These are phyloP conservation scores for Phlyctochytrium bullatum DNA, from an alignment of 192 early-diverging fungal species.

Conservation along the genomic window DNA sequence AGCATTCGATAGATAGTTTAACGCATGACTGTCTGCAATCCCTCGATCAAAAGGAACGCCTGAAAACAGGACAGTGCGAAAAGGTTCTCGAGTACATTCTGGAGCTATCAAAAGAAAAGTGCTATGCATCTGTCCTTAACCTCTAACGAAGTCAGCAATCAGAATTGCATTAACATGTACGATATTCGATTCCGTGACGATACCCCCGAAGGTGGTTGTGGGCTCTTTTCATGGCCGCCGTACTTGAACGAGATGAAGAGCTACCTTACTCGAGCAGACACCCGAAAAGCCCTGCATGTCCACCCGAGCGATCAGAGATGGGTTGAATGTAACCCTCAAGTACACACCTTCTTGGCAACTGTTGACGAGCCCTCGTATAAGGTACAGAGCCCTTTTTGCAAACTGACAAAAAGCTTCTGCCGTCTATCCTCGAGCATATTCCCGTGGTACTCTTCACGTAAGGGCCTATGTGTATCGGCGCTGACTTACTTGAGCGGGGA, in stretches of 20 bases:
- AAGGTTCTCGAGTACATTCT: conserved; percentile 39
- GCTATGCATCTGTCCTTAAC: background rate
- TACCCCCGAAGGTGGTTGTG: conserved; percentile 50
- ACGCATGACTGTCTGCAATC: conserved; percentile 17
- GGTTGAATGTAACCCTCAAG: conserved; percentile 61
- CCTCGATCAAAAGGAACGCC: conserved; percentile 12
- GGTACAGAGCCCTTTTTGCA: conserved; percentile 40
- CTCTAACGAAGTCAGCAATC: conserved; percentile 11
- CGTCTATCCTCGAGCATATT: conserved; percentile 55
- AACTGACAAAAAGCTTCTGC: conserved; percentile 62
- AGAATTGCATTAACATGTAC: conserved; percentile 70
- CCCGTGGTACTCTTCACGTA: conserved; percentile 66
- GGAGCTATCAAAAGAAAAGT: conserved; percentile 23
- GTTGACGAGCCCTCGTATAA: conserved; percentile 60
- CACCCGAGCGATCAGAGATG: conserved; percentile 38
- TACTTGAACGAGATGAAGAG: conserved; percentile 31
- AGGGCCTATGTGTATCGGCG: background rate
- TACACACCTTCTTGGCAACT: conserved; percentile 36
- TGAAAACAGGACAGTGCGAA: conserved; percentile 42
- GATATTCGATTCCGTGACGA: conserved; percentile 63
- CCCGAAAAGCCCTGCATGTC: conserved; percentile 59
- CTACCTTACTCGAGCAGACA: conserved; percentile 45
- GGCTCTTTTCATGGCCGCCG: conserved; percentile 46
- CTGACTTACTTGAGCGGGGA: conserved; percentile 57
- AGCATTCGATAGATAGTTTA: too few relatives aligned